Base-by-base conservation (phyloP, 345 rosid species). In the Populus deltoides region DNA sequence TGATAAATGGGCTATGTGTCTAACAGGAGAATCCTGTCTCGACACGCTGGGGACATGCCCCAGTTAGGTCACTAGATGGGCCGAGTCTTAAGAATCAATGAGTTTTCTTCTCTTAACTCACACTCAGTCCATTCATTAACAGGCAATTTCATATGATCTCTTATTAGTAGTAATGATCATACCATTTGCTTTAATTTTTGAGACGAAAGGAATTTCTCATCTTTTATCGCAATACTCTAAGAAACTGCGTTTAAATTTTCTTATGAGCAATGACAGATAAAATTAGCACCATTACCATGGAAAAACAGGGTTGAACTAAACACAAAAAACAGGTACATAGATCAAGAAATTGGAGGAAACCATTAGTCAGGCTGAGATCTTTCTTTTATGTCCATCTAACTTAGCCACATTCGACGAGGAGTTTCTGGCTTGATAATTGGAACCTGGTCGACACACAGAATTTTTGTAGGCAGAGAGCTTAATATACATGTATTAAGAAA, bases 1-100 rank as follows among this genome's bases (percentile, higher is more conserved):
- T 35, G 51, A 61, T 35, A 49, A 47, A 47, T 20, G 22, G 69
- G 53, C 67, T 62, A 69, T 57, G 74, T 74, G 77, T 67, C 74
- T 12, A n/a, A 20, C 17, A 66, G 12, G n/a, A 61, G 57, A 65
- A 35, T 75, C 73, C 78, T 15, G 31, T 55, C 39, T 68, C 71
- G 74, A 78, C 82, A 78, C 78, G 76, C 72, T 63, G 76, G 59
- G 8, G 73, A 70, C 81, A 80, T 80, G 76, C 83, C 71, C 35
- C 38, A 25, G 63, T 15, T 25, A 43, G 8, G 39, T 20, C 20
- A 22, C 22, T 72, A 15, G 17, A 38, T 62, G 53, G 69, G 43
- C 59, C 70, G 16, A 22, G 33, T 5, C 55, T 13, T 74, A 7
- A 27, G 25, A 29, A 16, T 45, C 67, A 15, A 41, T 24, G 35